A percentile compares a stretch with the other conserved stretches of the same genome.
These are phyloP conservation scores for Aspergillus egyptiacus DNA, from an alignment of 495 filamentous ascomycete genomes.

Conservation along the genomic window DNA sequence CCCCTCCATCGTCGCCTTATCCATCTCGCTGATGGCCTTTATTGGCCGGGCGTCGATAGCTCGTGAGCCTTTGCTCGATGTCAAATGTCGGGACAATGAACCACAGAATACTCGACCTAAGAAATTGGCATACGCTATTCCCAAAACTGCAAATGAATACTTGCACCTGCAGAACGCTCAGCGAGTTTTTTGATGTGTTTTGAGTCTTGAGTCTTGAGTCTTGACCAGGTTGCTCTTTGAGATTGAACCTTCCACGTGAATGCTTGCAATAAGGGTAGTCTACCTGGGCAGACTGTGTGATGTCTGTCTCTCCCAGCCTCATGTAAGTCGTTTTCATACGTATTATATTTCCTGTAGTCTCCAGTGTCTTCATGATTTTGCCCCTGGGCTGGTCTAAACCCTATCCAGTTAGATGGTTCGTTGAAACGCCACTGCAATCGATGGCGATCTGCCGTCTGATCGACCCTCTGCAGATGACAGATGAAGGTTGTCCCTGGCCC, in stretches of 20 bases:
- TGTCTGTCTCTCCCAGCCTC: too few relatives aligned
- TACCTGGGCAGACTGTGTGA: too few relatives aligned
- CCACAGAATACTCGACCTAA: neutral
- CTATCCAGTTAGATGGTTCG: slow-evolving; percentile 2
- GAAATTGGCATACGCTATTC: slow-evolving; percentile 2
- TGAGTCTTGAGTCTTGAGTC: too few relatives aligned
- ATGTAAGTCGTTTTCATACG: too few relatives aligned
- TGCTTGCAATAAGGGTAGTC: too few relatives aligned
- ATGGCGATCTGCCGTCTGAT: slow-evolving; percentile 43
- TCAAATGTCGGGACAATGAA: slow-evolving; percentile 6
- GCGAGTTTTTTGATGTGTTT: too few relatives aligned
- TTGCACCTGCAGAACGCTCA: slow-evolving; percentile 1
- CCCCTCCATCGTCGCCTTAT: neutral
- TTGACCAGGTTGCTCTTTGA: too few relatives aligned
- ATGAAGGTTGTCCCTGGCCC: too few relatives aligned
- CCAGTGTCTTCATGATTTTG: neutral
- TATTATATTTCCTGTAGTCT: too few relatives aligned
- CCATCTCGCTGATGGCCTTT: neutral
- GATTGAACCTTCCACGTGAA: too few relatives aligned
- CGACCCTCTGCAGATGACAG: slow-evolving; percentile 42
- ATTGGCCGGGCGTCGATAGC: neutral
- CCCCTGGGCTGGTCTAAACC: neutral
- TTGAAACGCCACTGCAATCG: slow-evolving; percentile 22
- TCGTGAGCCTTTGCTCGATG: neutral
- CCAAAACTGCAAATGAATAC: slow-evolving; percentile 15